phyloP scores from a whole-genome alignment of 352 stramenopile species.

The Pythium aphanidermatum region DNA sequence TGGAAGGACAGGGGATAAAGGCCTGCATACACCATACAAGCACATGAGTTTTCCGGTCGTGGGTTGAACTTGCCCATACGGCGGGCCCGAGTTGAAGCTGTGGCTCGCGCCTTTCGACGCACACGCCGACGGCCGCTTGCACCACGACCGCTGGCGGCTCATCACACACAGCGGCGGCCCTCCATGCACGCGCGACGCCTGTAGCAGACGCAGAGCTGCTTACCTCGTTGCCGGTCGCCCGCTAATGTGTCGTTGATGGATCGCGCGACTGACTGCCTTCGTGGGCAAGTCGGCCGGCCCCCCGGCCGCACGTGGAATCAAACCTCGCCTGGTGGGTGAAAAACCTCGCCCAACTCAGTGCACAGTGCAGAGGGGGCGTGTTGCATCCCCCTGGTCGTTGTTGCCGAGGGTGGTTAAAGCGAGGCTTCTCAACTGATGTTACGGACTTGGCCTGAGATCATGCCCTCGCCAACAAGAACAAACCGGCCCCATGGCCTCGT shows the following conservation, averaged over 20 bases:
- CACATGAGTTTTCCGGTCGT: neutral
- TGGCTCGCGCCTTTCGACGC: too few relatives aligned
- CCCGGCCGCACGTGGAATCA: constrained; percentile 19
- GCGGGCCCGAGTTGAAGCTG: too few relatives aligned
- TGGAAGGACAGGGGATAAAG: too few relatives aligned
- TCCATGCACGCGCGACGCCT: too few relatives aligned
- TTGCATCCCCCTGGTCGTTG: too few relatives aligned
- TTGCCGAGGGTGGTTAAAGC: constrained; percentile 4
- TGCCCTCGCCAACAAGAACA: too few relatives aligned
- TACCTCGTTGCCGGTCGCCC: constrained; percentile 15
- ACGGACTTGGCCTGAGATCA: too few relatives aligned
- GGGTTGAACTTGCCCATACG: constrained; percentile 6
- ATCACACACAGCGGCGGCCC: neutral
- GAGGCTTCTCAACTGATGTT: neutral
- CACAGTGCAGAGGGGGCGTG: constrained; percentile 11
- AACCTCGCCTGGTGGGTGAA: constrained; percentile 13
- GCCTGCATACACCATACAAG: too few relatives aligned
- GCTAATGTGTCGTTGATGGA: constrained; percentile 8
- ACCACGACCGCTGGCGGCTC: too few relatives aligned
- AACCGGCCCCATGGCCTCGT: neutral
- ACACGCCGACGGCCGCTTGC: too few relatives aligned
- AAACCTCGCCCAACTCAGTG: constrained; percentile 21
- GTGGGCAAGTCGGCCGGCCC: constrained; percentile 16
- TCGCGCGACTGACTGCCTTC: constrained; percentile 15
- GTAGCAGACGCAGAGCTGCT: too few relatives aligned